Evolutionary conservation across 1,139 yeast genomes (phyloP), one percentile per base, ranked within the genome.

Genomic region (Starmera stellimalicola): DNA sequence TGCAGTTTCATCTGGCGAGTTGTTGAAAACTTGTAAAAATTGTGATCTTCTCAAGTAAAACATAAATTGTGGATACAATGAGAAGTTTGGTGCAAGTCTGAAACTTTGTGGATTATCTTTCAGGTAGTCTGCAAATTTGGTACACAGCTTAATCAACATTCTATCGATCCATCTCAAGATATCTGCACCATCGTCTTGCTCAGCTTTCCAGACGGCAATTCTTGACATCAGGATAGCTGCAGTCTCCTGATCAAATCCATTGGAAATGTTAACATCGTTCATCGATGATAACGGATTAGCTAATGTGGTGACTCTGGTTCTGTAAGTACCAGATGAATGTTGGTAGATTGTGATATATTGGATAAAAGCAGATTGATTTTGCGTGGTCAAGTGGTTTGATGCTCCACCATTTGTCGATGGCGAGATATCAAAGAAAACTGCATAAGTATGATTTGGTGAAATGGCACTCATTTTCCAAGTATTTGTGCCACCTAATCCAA

Each of bases 1-100:
- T 26, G 97, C 96, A 34, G 98, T 88, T 67, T 91, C 98, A 65
- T 91, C 98, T 1, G 98, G 98, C 15, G 97, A 88, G 61, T 91
- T 88, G 62, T 91, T 91, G 68, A 91, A 91, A 35, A 88, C 96
- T 58, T 88, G 95, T 57, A 91, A 68, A 60, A 91, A 91, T 62
- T 88, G 97, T 2, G 96, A 85, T 62, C 98, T 79, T 65, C 98
- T 81, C 63, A 91, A 71, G 58, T 91, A 94, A 62, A 84, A 91
- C 65, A 91, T 84, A 54, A 91, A 91, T 62, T 91, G 97, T 30
- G 98, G 98, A 55, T 84, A 83, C 55, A 87, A 63, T 18, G 93
- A 77, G 58, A 81, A 88, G 48, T 79, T 73, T 39, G 77, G 78
- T 0, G 93, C 70, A 39, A 91, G 64, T 47, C 88, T 67, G 64